Evolutionary conservation across 1,284 basidiomycete genomes (phyloP), one percentile per base, ranked within the genome.

Genomic region (Testicularia cyperi): DNA sequence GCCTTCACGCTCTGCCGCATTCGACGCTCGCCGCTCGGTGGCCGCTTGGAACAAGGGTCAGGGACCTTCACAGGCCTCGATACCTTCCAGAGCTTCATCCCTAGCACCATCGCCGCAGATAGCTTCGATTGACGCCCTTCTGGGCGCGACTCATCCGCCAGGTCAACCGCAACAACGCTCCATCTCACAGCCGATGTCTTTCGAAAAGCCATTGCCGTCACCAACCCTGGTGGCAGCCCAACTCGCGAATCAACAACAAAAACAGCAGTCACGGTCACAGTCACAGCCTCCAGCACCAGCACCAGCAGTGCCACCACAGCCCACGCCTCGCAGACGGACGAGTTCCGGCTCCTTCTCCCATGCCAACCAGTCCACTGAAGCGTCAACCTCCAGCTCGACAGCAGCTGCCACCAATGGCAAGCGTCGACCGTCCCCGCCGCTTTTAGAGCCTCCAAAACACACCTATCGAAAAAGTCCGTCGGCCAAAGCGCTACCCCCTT

Each of bases 41-140:
- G 58, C 58, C 14, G 58, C 52, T 2, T 62, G 58, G 58, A 62
- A 62, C 47, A 55, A 48, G 15, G 58, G 58, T 23, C 45, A 52
- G 43, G 58, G 58, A 3, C 58, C 58, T 9, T 56, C 52, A 1
- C 40, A 52, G 29, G 52, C 47, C 4, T 62, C 58, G 15, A 62
- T 62, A 32, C 58, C 58, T 6, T 52, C 58, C 1, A 31, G 58
- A 28, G 52, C 52, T 3, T 62, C 58, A 16, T 62, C 58, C 2
- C 34, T 55, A 4, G 40, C 42, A 22, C 34, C 58, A 9, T 25
- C 36, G 4, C n/a, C n/a, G 6, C 19, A n/a, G n/a, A n/a, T n/a
- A n/a, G n/a, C n/a, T n/a, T n/a, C n/a, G n/a, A n/a, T n/a, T n/a
- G n/a, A n/a, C n/a, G n/a, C n/a, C n/a, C n/a, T n/a, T n/a, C n/a